These are phyloP conservation scores for Lophiostoma macrostomum DNA, from an alignment of 495 filamentous ascomycete species.

Conservation along the genomic window DNA sequence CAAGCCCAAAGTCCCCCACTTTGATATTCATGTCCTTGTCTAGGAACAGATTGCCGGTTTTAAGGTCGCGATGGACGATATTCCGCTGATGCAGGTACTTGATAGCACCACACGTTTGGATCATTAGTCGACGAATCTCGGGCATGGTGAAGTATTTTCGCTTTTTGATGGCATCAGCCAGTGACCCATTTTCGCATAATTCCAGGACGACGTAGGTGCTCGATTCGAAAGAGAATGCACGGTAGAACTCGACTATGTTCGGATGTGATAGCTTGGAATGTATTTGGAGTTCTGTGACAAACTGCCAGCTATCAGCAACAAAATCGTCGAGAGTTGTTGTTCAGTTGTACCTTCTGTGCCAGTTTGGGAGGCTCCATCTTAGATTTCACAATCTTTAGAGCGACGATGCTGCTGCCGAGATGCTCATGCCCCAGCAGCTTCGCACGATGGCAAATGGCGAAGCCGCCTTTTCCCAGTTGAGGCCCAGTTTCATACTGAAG, in stretches of 20 bases:
- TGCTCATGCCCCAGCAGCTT: constrained; percentile 58
- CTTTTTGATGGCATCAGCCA: constrained; percentile 96
- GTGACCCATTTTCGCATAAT: constrained; percentile 90
- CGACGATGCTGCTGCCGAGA: constrained; percentile 58
- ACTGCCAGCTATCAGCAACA: constrained; percentile 56
- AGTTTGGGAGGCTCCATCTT: constrained; percentile 81
- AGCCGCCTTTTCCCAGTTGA: constrained; percentile 88
- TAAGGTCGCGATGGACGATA: constrained; percentile 94
- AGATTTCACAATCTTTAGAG: constrained; percentile 87
- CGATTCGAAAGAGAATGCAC: constrained; percentile 84
- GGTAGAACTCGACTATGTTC: constrained; percentile 90
- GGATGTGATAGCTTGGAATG: constrained; percentile 95
- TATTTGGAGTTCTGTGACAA: constrained; percentile 95
- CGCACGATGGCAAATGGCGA: constrained; percentile 86
- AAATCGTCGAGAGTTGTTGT: background rate
- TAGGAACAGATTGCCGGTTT: constrained; percentile 97
- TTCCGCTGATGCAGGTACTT: constrained; percentile 95
- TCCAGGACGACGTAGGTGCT: constrained; percentile 94
- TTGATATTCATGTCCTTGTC: constrained; percentile 97
- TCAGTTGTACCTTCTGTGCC: constrained; percentile 72
- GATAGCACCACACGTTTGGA: constrained; percentile 92
- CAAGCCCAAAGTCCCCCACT: constrained; percentile 94
- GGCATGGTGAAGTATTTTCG: constrained; percentile 82
- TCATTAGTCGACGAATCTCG: constrained; percentile 84
- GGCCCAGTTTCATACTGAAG: constrained; percentile 79